Base-by-base conservation (phyloP, 495 filamentous ascomycete species). In the Hypoxylon trugodes region DNA sequence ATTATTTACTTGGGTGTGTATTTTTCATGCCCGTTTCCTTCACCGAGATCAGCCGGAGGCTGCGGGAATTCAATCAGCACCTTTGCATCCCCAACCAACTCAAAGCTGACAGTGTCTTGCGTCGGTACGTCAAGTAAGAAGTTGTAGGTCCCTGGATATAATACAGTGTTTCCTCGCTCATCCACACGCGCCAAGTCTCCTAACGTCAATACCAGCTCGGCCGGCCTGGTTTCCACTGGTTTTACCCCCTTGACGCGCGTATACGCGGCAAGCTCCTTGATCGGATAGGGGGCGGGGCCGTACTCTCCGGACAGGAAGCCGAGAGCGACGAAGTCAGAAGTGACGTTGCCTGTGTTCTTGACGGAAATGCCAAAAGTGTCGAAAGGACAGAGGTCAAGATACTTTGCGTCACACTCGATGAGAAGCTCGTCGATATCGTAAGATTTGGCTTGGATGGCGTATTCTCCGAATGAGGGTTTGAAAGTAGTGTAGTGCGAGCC, bases 111-210 rank as follows among this genome's bases (percentile, higher is more conserved):
- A 25, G 56, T 71, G 19, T 68, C 71, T 37, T 74, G 65, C 3
- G 72, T 64, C 33, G 74, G 73, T 54, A 73, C 72, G 61, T 91
- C 88, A 45, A 91, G 58, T 22, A 80, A 70, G 57, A 91, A 21
- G 15, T 76, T 79, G 68, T 92, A 90, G 0, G 71, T 76, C 1
- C 89, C 89, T 0, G 89, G 88, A 66, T 88, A 90, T 30, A 92
- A 51, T 16, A 88, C 74, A 18, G 76, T 78, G 65, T 89, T 83
- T 1, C 89, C 89, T 3, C 58, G 65, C 25, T 78, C 79, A 61
- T 90, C 83, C 0, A 81, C 78, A 3, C 89, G 75, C 1, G 86
- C 84, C 15, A 91, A 61, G 33, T 76, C 80, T 12, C 83, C 88
- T 22, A 90, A 66, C 12, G 79, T 86, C 46, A 89, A 65, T 1